Conservation (phyloP, 2,329 filamentous ascomycete genomes). For the Claviceps maximensis region DNA sequence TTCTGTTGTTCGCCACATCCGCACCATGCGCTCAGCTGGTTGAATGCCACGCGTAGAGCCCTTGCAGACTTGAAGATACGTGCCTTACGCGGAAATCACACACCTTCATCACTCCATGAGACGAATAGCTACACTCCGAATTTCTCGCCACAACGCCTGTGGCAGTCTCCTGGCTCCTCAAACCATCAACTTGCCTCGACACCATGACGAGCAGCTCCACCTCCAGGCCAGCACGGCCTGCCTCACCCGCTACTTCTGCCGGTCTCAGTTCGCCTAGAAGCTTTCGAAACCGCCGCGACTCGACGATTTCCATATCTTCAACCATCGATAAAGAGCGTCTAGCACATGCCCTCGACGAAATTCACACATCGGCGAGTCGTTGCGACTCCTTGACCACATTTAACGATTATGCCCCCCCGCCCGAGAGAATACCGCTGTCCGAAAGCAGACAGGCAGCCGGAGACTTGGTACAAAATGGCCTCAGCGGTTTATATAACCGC, state of each 20-base stretch:
- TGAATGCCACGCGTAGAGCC: conserved; percentile 1
- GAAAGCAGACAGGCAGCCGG: conserved; percentile 59
- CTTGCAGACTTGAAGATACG: conserved; percentile 5
- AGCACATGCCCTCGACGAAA: conserved; percentile 68
- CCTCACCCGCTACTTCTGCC: conserved; percentile 14
- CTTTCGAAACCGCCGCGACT: conserved; percentile 24
- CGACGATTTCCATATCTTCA: conserved; percentile 28
- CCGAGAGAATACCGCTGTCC: conserved; percentile 39
- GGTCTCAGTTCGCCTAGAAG: conserved; percentile 15
- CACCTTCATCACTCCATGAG: conserved; percentile 3
- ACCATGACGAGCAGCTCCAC: conserved; percentile 19
- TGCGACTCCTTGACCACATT: conserved; percentile 80
- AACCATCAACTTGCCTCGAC: neutral
- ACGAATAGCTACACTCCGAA: neutral
- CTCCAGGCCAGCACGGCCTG: conserved; percentile 18
- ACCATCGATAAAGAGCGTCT: conserved; percentile 56
- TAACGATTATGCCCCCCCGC: conserved; percentile 74
- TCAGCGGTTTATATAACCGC: conserved; percentile 80
- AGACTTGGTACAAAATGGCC: conserved; percentile 68
- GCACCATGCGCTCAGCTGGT: conserved; percentile 6
- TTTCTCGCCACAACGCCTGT: conserved; percentile 6
- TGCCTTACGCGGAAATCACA: neutral
- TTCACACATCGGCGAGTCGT: conserved; percentile 79
- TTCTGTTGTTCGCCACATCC: neutral
- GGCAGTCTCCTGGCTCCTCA: neutral